Base-by-base conservation (phyloP, 441 rosid species). In the Theobroma grandiflorum region DNA sequence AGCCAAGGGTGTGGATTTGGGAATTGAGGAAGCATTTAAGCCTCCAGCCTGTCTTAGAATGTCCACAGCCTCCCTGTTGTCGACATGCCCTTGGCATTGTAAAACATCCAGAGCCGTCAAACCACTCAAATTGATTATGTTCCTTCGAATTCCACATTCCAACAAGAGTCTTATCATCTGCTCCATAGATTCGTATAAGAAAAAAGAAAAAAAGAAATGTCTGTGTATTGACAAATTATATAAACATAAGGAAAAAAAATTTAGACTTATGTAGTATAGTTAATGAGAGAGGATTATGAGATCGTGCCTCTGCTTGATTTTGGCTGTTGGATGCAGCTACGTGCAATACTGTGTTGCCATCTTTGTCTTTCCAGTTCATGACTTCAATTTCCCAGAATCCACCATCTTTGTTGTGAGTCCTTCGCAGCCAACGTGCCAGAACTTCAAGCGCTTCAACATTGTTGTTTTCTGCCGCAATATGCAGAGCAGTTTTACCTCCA, bases 401-500 rank as follows among this genome's bases (percentile, higher is more conserved):
- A 4, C 37, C 55, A 12, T 45, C 55, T 68, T 68, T 45, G 35
- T 45, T 11, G 4, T 22, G 3, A 12, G 35, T 42, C 72, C 72
- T n/a, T 9, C 12, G 6, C 3, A 65, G 47, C 70, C 70, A 65
- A 18, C 70, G 7, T 3, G 6, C 70, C 14, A 65, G 31, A 6
- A 65, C 15, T 65, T 65, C 5, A 38, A 40, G 8, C 20, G 45
- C 45, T 64, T 37, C 45, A 37, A 7, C 1, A 1, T 16, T 8
- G 45, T 18, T 8, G 3, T 0, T 37, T 8, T 16, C 47, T 16
- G 14, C 72, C 3, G 84, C 84, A 0, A 76, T 68, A 58, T 85
- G 86, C 40, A 87, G 69, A 62, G 87, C 81, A 20, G 82, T 66
- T 12, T 66, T 4, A n/a, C 16, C 68, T 6, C 57, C 9, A 18